Evolutionary conservation across 2,329 filamentous ascomycete genomes (phyloP).

Genomic region (Cordyceps cateniannulata): DNA sequence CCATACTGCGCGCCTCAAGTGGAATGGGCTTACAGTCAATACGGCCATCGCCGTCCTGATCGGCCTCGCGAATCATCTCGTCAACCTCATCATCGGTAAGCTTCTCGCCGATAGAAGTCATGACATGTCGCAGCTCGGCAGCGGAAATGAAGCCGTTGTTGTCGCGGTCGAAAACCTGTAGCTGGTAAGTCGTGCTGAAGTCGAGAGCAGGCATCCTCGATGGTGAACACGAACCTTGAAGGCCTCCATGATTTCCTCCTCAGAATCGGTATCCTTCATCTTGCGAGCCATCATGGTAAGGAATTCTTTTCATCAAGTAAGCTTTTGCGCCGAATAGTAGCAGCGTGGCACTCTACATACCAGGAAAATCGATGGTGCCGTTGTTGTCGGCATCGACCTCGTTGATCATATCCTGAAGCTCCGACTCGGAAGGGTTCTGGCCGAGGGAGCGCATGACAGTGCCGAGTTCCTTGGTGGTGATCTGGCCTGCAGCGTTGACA

Average conservation of each 20-base stretch:
- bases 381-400: conserved; percentile 91
- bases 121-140: conserved; percentile 81
- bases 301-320: conserved; percentile 53
- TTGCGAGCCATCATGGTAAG: conserved; percentile 91
- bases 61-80: conserved; percentile 88
- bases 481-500: conserved; percentile 58
- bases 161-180: conserved; percentile 72
- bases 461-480: conserved; percentile 84
- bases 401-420: conserved; percentile 92
- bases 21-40: conserved; percentile 65
- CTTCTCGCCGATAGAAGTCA: conserved; percentile 90
- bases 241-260: conserved; percentile 83
- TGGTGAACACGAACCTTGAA: conserved; percentile 61
- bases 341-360: conserved; percentile 41
- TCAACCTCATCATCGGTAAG: conserved; percentile 86
- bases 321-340: background rate
- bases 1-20: background rate
- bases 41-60: conserved; percentile 82
- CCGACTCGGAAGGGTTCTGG: conserved; percentile 84
- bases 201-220: background rate
- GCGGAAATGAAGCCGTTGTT: conserved; percentile 91
- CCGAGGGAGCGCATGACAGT: conserved; percentile 87
- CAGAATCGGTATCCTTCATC: conserved; percentile 90
- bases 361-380: conserved; percentile 85
- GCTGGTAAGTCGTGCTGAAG: background rate